A percentile compares a stretch with the other conserved stretches of the same genome.
phyloP scores from a whole-genome alignment of 208 protist genomes.

The Leishmania guyanensis region DNA sequence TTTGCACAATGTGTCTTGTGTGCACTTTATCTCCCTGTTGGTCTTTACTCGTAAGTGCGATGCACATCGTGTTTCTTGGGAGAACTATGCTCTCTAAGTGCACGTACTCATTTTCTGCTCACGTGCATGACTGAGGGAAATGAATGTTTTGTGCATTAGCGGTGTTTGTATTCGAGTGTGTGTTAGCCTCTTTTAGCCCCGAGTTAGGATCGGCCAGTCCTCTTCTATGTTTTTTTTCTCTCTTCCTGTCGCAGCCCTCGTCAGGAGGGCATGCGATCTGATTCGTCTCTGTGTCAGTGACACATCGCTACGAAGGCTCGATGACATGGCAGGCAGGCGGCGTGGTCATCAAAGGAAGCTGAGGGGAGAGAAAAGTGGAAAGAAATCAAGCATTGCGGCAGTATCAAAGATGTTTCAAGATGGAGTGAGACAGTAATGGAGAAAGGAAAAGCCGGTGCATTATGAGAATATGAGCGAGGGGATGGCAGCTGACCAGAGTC shows the following conservation, averaged over 20 bases:
- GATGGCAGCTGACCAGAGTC: not conserved
- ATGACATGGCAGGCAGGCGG: not conserved
- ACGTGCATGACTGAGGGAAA: not conserved
- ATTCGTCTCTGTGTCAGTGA: not conserved
- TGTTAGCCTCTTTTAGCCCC: not conserved
- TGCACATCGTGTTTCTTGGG: not conserved
- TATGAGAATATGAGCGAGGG: not conserved
- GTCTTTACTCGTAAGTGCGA: not conserved
- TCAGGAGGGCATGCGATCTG: not conserved
- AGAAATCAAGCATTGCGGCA: not conserved
- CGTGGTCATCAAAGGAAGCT: not conserved
- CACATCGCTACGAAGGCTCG: not conserved
- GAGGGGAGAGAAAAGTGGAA: not conserved
- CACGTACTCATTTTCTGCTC: not conserved
- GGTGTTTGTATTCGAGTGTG: not conserved
- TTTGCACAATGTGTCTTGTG: not conserved
- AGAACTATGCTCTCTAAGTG: not conserved
- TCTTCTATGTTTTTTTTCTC: not conserved
- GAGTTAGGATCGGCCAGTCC: not conserved
- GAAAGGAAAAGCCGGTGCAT: not conserved
- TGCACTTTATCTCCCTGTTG: not conserved
- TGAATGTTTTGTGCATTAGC: not conserved
- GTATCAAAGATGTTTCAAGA: not conserved
- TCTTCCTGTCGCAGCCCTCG: not conserved
- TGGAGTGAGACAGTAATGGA: not conserved